Conservation (phyloP, 371 early-diverging fungal genomes). For the Circinella umbellata region DNA sequence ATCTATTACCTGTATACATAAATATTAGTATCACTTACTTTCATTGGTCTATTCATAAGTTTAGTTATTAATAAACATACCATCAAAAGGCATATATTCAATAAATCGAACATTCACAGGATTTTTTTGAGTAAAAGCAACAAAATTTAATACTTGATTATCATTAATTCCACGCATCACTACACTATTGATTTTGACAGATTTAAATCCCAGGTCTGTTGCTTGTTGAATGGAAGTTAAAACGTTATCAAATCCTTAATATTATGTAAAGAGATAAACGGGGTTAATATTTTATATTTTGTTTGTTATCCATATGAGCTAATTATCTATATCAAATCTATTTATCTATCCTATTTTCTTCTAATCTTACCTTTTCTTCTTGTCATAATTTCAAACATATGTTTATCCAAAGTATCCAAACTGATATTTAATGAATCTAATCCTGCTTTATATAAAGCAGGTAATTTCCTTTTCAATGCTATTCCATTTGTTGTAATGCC, state of each 20-base stretch:
- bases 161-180: constrained; percentile 90
- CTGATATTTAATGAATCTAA: constrained; percentile 89
- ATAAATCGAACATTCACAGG: constrained; percentile 89
- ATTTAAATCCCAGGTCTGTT: constrained; percentile 60
- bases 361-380: constrained; percentile 67
- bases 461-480: constrained; percentile 84
- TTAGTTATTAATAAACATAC: constrained; percentile 36
- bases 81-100: constrained; percentile 98
- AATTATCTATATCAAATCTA: neutral
- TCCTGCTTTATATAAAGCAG: constrained; percentile 70
- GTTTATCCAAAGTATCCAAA: constrained; percentile 87
- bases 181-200: constrained; percentile 90
- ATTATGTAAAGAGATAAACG: no score
- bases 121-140: constrained; percentile 77
- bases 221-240: constrained; percentile 78
- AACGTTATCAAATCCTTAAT: constrained; percentile 74
- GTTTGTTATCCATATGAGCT: neutral
- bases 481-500: constrained; percentile 96
- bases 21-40: neutral
- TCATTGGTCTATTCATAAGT: neutral
- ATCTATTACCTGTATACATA: constrained; percentile 73
- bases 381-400: constrained; percentile 89
- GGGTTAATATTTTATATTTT: no score
- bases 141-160: constrained; percentile 81
- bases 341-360: neutral